A percentile compares a stretch with the other conserved stretches of the same genome.
Conservation (phyloP, 345 rosid genomes). For the Arabidopsis suecica region DNA sequence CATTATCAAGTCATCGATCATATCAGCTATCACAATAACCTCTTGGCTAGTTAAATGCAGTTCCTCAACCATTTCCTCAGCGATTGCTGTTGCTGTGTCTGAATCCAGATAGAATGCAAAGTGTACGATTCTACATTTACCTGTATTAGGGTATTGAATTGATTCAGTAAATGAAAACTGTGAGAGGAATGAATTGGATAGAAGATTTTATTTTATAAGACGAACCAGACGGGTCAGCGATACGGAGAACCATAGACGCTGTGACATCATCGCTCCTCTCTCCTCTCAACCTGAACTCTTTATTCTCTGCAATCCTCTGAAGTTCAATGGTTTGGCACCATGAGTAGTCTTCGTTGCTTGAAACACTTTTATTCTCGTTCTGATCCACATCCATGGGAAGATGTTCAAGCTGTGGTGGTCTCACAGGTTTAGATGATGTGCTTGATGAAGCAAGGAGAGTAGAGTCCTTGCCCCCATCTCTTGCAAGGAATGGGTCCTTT, state of each 20-base stretch:
- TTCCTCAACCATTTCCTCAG: constrained; percentile 90
- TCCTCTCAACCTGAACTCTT: constrained; percentile 69
- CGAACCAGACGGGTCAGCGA: constrained; percentile 63
- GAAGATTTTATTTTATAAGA: background rate
- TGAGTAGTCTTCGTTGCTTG: constrained; percentile 51
- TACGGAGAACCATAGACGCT: constrained; percentile 60
- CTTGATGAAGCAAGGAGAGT: constrained; percentile 42
- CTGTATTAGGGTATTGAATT: constrained; percentile 27
- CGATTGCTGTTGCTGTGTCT: constrained; percentile 74
- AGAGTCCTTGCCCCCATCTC: constrained; percentile 53
- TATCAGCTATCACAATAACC: constrained; percentile 65
- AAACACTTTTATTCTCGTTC: constrained; percentile 50
- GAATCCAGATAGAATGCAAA: constrained; percentile 70
- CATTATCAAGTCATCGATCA: constrained; percentile 70
- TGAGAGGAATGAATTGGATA: background rate
- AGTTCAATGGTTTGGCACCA: constrained; percentile 56
- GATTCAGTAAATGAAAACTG: constrained; percentile 21
- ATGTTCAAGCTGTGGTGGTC: constrained; percentile 44
- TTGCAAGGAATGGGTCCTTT: constrained; percentile 73
- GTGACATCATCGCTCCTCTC: constrained; percentile 55
- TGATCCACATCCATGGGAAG: constrained; percentile 70
- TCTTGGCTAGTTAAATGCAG: constrained; percentile 68
- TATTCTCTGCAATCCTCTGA: constrained; percentile 50
- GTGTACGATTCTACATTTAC: constrained; percentile 62
- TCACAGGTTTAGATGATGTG: constrained; percentile 37